Base-by-base conservation (phyloP, 495 filamentous ascomycete species). In the Tuber melanosporum region DNA sequence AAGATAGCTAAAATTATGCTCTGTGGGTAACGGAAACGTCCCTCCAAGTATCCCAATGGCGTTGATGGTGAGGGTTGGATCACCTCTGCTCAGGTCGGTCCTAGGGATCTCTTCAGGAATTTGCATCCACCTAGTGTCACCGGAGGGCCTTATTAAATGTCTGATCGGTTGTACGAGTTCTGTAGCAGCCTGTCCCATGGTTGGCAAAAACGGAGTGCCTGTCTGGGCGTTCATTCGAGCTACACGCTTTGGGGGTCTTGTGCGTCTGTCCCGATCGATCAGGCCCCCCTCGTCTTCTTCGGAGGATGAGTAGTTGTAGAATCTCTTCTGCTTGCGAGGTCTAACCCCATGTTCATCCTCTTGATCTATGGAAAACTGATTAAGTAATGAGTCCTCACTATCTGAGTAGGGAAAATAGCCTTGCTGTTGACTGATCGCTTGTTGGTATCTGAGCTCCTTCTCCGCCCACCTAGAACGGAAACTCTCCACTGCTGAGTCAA, bases 171-270 rank as follows among this genome's bases (percentile, higher is more conserved):
- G 57, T 66, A 36, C 7, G 57, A 2, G 57, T 8, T 66, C 57
- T 4, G 57, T 7, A 36, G 15, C 15, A 36, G 12, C 32, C 32
- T 36, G 57, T 7, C 26, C 26, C 57, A 66, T 66, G n/a, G 26
- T 66, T 32, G 57, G 57, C 14, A 66, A 14, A 36, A 66, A 66
- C 12, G 57, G 57, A 36, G 57, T 66, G 26, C 57, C 57, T 66
- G 57, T 66, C 9, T 66, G 57, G 32, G 57, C 57, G 32, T 66
- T 66, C 57, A 66, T 66, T 66, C 57, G 57, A 36, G 57, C 57
- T 66, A 66, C 32, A 66, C 57, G 57, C 36, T 66, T 66, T 32
- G 0, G 12, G 6, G 26, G 57, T 17, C 57, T 66, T 19, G 26
- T 6, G 26, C 26, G 57, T 36, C 57, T 66, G 12, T 8, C 26